Percentiles rank a stretch among this genome's conserved stretches.
Evolutionary conservation across 2,329 filamentous ascomycete species (phyloP).

Genomic region (Botrytis pseudocinerea): DNA sequence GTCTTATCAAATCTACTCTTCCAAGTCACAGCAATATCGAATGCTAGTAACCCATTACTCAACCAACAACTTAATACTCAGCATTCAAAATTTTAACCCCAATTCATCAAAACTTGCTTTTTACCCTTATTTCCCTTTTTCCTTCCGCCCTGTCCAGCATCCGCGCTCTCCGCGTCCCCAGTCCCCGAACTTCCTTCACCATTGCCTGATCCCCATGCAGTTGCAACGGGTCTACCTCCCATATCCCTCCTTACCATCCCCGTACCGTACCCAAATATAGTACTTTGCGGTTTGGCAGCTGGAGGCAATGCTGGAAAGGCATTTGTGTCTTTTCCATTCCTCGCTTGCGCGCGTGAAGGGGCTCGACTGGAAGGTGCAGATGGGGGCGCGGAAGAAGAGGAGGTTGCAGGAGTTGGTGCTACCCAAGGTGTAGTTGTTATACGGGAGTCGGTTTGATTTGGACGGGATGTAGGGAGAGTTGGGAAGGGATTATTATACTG

Average conservation of each 20-base stretch:
- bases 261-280: conserved; percentile 62
- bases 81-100: conserved; percentile 10
- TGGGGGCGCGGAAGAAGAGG: conserved; percentile 35
- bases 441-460: conserved; percentile 31
- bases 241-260: conserved; percentile 56
- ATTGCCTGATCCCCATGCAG: conserved; percentile 35
- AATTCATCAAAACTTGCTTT: conserved; percentile 55
- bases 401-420: conserved; percentile 41
- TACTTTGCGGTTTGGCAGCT: conserved; percentile 67
- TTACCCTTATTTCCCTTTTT: conserved; percentile 61
- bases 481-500: conserved; percentile 48
- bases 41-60: neutral
- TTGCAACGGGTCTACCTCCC: conserved; percentile 34
- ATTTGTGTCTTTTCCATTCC: conserved; percentile 46
- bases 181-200: conserved; percentile 32
- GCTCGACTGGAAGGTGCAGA: conserved; percentile 28
- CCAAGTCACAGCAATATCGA: neutral
- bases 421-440: conserved; percentile 42
- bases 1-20: neutral
- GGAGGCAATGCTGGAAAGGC: conserved; percentile 82
- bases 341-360: conserved; percentile 21
- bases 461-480: conserved; percentile 42
- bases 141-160: conserved; percentile 43
- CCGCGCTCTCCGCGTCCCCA: conserved; percentile 27
- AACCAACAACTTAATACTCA: neutral